Percentiles rank a stretch among this genome's conserved stretches.
Conservation (phyloP, 306 rosid species). For the Erythrophleum fordii region DNA sequence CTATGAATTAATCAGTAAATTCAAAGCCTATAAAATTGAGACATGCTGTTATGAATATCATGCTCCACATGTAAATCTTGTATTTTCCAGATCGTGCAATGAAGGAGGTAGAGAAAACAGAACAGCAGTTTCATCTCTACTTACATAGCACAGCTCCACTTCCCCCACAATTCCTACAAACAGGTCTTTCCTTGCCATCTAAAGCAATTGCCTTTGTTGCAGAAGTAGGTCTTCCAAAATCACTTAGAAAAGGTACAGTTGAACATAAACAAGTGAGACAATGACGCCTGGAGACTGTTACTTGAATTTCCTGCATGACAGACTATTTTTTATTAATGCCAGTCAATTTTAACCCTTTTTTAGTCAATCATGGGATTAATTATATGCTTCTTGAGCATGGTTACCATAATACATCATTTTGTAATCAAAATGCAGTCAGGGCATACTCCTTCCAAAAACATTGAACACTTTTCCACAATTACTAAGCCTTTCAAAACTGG, state of each 20-base stretch:
- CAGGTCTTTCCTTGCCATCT: slow-evolving; percentile 66
- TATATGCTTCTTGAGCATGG: neutral
- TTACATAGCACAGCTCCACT: slow-evolving; percentile 87
- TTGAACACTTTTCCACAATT: neutral
- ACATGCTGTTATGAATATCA: neutral
- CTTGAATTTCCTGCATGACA: slow-evolving; percentile 49
- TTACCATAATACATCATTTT: neutral
- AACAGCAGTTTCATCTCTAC: slow-evolving; percentile 23
- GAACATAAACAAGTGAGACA: slow-evolving; percentile 81
- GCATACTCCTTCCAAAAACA: neutral
- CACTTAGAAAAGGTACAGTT: slow-evolving; percentile 50
- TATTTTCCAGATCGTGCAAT: neutral
- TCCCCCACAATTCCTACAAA: slow-evolving; percentile 87
- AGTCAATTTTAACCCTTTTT: neutral
- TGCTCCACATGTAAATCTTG: neutral
- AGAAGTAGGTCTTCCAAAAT: slow-evolving; percentile 40
- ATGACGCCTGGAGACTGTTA: slow-evolving; percentile 62
- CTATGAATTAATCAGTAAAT: neutral
- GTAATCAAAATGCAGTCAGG: neutral
- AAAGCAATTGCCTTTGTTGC: slow-evolving; percentile 54
- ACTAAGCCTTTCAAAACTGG: neutral
- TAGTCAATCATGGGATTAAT: neutral
- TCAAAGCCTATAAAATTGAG: neutral
- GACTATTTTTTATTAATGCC: neutral
- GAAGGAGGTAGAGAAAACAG: neutral